Percentiles rank a stretch among this genome's conserved stretches.
Evolutionary conservation across 1,139 yeast genomes (phyloP).

Genomic region (Blastobotrys persicus): DNA sequence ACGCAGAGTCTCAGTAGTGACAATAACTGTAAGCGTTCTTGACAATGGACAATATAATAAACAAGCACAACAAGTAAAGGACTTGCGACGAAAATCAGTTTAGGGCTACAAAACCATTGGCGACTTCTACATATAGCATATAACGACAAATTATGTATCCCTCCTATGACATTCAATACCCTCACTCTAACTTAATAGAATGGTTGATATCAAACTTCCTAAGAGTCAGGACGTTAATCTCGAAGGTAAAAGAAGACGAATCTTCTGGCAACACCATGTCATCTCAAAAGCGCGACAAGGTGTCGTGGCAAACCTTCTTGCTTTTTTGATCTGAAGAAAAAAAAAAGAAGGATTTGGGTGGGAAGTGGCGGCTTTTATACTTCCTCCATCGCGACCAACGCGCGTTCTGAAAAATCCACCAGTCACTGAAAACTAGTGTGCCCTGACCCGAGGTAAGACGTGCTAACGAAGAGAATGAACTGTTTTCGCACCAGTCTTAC

Average conservation of each 20-base stretch:
- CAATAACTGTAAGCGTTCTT: too few species aligned
- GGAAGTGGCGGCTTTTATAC: conserved; percentile 14
- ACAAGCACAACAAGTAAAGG: too few species aligned
- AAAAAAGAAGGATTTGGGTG: conserved; percentile 29
- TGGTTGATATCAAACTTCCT: conserved; percentile 41
- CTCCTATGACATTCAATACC: conserved; percentile 41
- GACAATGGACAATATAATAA: too few species aligned
- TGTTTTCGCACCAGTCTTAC: too few species aligned
- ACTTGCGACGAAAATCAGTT: conserved; percentile 1
- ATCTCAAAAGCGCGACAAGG: conserved; percentile 29
- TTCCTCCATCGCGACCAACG: too few species aligned
- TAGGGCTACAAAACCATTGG: neutral
- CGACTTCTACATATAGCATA: too few species aligned
- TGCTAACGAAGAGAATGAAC: too few species aligned
- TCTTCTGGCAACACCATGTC: conserved; percentile 40
- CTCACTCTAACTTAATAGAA: conserved; percentile 36
- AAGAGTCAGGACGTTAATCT: conserved; percentile 39
- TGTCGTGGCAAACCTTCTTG: conserved; percentile 41
- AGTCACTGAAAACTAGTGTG: too few species aligned
- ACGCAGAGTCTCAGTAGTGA: too few species aligned
- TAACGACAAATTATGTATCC: conserved; percentile 33
- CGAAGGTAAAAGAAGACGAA: conserved; percentile 35
- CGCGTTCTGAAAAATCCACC: too few species aligned
- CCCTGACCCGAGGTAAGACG: too few species aligned
- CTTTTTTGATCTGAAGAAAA: conserved; percentile 40